Conservation (phyloP, 2,329 filamentous ascomycete genomes). For the Ophiobolus disseminans region DNA sequence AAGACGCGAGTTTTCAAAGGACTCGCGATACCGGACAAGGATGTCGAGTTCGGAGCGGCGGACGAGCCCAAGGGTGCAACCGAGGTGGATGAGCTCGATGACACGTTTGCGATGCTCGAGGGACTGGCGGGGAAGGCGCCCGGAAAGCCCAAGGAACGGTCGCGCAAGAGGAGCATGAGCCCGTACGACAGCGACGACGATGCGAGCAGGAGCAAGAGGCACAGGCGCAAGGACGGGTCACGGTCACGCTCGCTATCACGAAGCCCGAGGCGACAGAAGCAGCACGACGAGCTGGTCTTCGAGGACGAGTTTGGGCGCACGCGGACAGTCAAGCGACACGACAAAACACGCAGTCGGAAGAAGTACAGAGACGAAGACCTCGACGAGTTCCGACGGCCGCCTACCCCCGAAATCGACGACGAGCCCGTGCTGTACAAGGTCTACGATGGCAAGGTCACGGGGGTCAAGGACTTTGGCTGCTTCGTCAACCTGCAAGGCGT, state of each 20-base stretch:
- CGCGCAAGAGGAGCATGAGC: conserved; percentile 66
- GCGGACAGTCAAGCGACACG: conserved; percentile 50
- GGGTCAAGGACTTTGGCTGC: conserved; percentile 92
- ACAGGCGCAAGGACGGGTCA: conserved; percentile 58
- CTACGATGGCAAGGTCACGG: conserved; percentile 88
- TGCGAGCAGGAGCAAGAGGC: conserved; percentile 53
- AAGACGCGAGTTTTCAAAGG: conserved; percentile 92
- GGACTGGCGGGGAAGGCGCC: conserved; percentile 67
- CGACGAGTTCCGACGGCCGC: conserved; percentile 69
- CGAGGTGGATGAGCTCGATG: conserved; percentile 77
- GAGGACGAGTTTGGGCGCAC: conserved; percentile 67
- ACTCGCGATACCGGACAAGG: conserved; percentile 82
- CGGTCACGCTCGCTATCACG: conserved; percentile 61
- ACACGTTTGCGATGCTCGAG: conserved; percentile 92
- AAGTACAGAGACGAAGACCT: conserved; percentile 53
- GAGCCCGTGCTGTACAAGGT: conserved; percentile 82
- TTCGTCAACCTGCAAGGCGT: conserved; percentile 94
- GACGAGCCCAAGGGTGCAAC: conserved; percentile 51
- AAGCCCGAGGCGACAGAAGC: conserved; percentile 54
- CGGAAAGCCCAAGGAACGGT: conserved; percentile 54
- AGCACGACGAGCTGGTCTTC: conserved; percentile 60
- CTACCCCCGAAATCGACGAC: conserved; percentile 80
- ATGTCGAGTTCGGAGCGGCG: conserved; percentile 60
- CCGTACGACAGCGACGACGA: conserved; percentile 57
- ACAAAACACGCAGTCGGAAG: conserved; percentile 50